A percentile compares a stretch with the other conserved stretches of the same genome.
phyloP scores from a whole-genome alignment of 2,329 filamentous ascomycete species.

The Chaetothyriales sp. region DNA sequence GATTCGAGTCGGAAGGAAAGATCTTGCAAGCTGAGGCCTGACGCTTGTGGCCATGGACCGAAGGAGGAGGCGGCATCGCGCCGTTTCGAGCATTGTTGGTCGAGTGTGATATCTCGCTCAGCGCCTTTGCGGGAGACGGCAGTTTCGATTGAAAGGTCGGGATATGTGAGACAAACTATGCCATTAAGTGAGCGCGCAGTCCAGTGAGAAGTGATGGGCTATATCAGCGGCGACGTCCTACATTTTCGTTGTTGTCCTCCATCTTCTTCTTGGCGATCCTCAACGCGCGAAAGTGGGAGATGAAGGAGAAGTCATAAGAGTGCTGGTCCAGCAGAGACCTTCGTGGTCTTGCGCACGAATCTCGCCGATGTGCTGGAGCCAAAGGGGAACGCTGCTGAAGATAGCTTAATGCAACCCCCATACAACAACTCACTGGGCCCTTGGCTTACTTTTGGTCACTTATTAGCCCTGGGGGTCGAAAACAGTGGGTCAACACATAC shows the following conservation, averaged over 20 bases:
- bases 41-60: conserved; percentile 31
- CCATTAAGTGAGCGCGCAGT: conserved; percentile 3
- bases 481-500: background rate
- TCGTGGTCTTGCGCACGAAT: background rate
- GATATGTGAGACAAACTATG: conserved; percentile 21
- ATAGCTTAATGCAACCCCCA: background rate
- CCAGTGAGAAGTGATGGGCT: background rate
- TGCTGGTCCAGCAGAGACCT: background rate
- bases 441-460: background rate
- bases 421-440: background rate
- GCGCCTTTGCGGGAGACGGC: conserved; percentile 20
- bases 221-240: conserved; percentile 2
- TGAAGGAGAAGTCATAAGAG: background rate
- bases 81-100: conserved; percentile 38
- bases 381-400: background rate
- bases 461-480: background rate
- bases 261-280: conserved; percentile 8
- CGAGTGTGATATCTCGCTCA: conserved; percentile 38
- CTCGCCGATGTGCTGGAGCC: background rate
- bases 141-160: conserved; percentile 21
- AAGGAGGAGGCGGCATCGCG: conserved; percentile 28
- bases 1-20: conserved; percentile 22
- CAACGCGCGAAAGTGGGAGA: background rate
- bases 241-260: conserved; percentile 7
- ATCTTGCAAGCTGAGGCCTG: conserved; percentile 34